Percentiles rank a stretch among this genome's conserved stretches.
phyloP scores from a whole-genome alignment of 2,329 filamentous ascomycete species.

The Exophiala dermatitidis region DNA sequence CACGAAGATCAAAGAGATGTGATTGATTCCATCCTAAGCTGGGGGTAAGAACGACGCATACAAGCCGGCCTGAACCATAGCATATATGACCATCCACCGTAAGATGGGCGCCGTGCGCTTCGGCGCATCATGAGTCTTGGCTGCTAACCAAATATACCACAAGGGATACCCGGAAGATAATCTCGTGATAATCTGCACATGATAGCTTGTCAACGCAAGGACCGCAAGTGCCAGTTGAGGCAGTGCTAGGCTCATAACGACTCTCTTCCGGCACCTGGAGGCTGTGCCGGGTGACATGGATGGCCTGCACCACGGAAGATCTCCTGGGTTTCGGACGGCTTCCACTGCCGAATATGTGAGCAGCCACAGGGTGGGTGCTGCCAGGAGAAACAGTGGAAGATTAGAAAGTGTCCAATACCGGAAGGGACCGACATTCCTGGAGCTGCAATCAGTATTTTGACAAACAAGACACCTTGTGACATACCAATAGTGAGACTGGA shows the following conservation, averaged over 20 bases:
- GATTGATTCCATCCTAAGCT: constrained; percentile 45
- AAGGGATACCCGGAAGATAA: constrained; percentile 80
- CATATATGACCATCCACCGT: constrained; percentile 72
- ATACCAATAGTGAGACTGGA: constrained; percentile 86
- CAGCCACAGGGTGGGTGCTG: constrained; percentile 66
- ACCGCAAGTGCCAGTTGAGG: constrained; percentile 65
- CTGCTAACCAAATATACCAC: constrained; percentile 71
- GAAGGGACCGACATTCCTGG: constrained; percentile 79
- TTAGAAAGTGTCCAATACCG: constrained; percentile 86
- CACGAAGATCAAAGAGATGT: too few relatives aligned
- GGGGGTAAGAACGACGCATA: constrained; percentile 90
- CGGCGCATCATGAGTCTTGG: constrained; percentile 3
- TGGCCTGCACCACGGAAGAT: neutral
- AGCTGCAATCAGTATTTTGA: constrained; percentile 20
- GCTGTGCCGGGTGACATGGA: neutral
- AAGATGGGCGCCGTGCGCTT: constrained; percentile 38
- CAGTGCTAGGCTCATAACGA: constrained; percentile 51
- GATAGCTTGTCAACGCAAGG: constrained; percentile 70
- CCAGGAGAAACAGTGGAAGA: constrained; percentile 77
- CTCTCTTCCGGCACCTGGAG: constrained; percentile 7
- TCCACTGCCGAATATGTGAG: constrained; percentile 53
- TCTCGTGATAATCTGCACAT: constrained; percentile 89
- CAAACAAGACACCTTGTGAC: constrained; percentile 28
- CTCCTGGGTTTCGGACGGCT: constrained; percentile 2
- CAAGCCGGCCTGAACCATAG: constrained; percentile 69